Evolutionary conservation across 495 filamentous ascomycete species (phyloP).

Genomic region (Podospora australis): DNA sequence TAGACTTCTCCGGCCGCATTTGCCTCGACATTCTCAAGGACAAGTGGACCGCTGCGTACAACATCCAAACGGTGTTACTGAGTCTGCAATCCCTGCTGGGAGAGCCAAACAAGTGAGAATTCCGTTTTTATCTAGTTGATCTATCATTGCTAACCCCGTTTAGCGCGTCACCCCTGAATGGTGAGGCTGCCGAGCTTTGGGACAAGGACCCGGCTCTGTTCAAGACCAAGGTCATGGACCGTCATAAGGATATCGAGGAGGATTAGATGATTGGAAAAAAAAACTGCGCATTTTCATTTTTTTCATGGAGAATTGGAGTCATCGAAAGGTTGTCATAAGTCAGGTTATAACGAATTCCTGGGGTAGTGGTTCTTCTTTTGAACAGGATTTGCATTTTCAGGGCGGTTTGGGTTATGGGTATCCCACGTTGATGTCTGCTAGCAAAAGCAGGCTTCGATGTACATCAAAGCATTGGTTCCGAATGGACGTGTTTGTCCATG

Average conservation of each 20-base stretch:
- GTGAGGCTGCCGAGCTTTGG: constrained; percentile 94
- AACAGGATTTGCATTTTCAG: constrained; percentile 26
- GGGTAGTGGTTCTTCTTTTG: constrained; percentile 18
- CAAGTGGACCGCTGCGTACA: constrained; percentile 93
- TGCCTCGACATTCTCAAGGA: constrained; percentile 97
- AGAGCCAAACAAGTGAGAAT: constrained; percentile 86
- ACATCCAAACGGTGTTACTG: constrained; percentile 84
- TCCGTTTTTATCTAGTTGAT: background rate
- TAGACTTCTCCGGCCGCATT: constrained; percentile 87
- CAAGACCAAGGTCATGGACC: constrained; percentile 60
- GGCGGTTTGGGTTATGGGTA: constrained; percentile 30
- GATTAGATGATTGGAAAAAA: constrained; percentile 38
- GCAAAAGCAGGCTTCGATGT: constrained; percentile 18
- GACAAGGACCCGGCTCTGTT: constrained; percentile 83
- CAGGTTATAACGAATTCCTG: constrained; percentile 14
- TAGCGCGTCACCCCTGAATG: constrained; percentile 91
- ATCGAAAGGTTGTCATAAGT: constrained; percentile 16
- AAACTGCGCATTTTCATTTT: constrained; percentile 5
- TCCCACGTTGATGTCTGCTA: constrained; percentile 20
- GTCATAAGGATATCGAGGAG: constrained; percentile 52
- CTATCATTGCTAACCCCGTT: constrained; percentile 6
- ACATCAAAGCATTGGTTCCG: constrained; percentile 26
- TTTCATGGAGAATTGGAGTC: constrained; percentile 37
- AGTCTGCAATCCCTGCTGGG: constrained; percentile 93
- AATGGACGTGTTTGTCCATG: constrained; percentile 25